Percentiles rank a stretch among this genome's conserved stretches.
Conservation (phyloP, 2,329 filamentous ascomycete genomes). For the Fusarium nurragi region DNA sequence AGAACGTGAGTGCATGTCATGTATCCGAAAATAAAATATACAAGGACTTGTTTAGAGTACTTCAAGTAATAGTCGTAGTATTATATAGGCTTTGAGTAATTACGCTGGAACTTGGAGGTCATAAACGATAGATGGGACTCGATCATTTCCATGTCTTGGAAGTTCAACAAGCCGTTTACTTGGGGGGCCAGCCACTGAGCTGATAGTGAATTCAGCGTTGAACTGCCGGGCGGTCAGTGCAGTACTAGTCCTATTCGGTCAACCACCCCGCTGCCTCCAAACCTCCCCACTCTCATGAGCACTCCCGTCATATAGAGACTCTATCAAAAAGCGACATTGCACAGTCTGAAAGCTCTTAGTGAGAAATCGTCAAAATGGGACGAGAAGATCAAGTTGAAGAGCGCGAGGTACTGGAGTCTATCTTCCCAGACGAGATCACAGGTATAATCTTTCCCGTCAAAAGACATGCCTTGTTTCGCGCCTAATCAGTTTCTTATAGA, state of each 20-base stretch:
- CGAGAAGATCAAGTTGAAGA: constrained; percentile 94
- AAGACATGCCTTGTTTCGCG: constrained; percentile 4
- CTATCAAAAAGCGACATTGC: constrained; percentile 15
- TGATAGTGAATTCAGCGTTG: not conserved
- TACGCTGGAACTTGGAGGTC: no score
- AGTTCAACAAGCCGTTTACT: no score
- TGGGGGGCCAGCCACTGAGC: not conserved
- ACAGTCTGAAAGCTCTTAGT: constrained; percentile 1
- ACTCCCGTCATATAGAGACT: constrained; percentile 31
- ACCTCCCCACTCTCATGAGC: constrained; percentile 41
- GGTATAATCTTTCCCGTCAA: constrained; percentile 59
- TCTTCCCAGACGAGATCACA: constrained; percentile 97
- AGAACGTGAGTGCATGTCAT: no score
- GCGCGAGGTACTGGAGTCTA: constrained; percentile 96
- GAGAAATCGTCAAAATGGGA: constrained; percentile 58
- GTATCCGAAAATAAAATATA: no score
- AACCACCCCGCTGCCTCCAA: constrained; percentile 44
- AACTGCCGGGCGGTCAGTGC: constrained; percentile 51
- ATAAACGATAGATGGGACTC: no score
- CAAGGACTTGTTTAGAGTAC: no score
- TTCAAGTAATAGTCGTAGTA: no score
- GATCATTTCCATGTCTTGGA: no score
- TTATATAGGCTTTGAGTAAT: no score
- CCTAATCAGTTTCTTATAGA: constrained; percentile 62
- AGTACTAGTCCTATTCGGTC: constrained; percentile 36